phyloP scores from a whole-genome alignment of 148 eudicot species.

The Heliosperma pusillum region DNA sequence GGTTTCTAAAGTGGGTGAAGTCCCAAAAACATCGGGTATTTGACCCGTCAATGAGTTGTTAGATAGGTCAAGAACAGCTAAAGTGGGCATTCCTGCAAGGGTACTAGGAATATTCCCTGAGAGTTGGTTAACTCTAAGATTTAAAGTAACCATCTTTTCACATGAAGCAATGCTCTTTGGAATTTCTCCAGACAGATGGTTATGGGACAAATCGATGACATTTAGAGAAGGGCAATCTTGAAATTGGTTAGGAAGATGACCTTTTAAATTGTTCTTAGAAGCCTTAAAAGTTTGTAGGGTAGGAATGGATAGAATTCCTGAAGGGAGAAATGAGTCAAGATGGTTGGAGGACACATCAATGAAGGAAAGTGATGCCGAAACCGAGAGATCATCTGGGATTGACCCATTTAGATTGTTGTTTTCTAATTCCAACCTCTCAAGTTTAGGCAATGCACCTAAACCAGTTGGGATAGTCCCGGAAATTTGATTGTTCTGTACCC shows the following conservation, averaged over 20 bases:
- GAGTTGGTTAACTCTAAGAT: slow-evolving; percentile 53
- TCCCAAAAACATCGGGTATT: slow-evolving; percentile 71
- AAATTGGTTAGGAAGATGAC: slow-evolving; percentile 75
- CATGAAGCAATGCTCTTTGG: slow-evolving; percentile 81
- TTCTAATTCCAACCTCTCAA: slow-evolving; percentile 72
- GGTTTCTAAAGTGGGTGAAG: slow-evolving; percentile 71
- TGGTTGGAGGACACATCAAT: slow-evolving; percentile 70
- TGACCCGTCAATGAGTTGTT: slow-evolving; percentile 67
- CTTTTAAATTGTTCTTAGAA: slow-evolving; percentile 56
- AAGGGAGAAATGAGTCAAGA: slow-evolving; percentile 61
- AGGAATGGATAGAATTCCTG: slow-evolving; percentile 57
- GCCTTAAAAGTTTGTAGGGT: slow-evolving; percentile 65
- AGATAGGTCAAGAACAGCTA: slow-evolving; percentile 73
- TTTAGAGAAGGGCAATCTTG: slow-evolving; percentile 70
- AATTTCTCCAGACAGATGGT: slow-evolving; percentile 56
- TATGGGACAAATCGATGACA: slow-evolving; percentile 68
- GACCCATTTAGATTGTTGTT: slow-evolving; percentile 66
- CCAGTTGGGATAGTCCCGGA: slow-evolving; percentile 69
- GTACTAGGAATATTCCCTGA: slow-evolving; percentile 59
- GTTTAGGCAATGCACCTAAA: slow-evolving; percentile 62
- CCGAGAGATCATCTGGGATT: slow-evolving; percentile 67
- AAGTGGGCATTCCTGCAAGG: slow-evolving; percentile 61
- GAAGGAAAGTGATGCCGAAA: slow-evolving; percentile 63
- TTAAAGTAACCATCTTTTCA: slow-evolving; percentile 58
- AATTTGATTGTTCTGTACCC: slow-evolving; percentile 68